phyloP scores from a whole-genome alignment of 2,329 filamentous ascomycete species.

The Mycosphaerelloides madeirae region DNA sequence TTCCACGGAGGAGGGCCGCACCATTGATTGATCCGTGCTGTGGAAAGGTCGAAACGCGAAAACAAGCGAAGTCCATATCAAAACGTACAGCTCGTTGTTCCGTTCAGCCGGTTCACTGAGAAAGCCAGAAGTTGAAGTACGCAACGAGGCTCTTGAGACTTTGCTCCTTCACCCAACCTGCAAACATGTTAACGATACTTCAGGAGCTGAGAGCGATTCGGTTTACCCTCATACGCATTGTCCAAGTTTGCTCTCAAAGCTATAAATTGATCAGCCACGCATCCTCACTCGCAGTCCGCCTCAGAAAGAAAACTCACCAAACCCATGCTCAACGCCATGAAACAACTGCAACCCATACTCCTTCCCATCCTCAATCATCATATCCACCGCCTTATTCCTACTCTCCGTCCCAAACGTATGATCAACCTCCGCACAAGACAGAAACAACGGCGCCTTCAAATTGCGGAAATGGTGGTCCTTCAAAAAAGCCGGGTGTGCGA shows the following conservation, averaged over 20 bases:
- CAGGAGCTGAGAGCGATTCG: background rate
- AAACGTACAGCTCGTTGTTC: too few species aligned
- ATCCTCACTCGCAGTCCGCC: too few species aligned
- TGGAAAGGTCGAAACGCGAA: too few species aligned
- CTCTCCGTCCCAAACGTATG: conserved; percentile 40
- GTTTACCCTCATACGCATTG: conserved; percentile 41
- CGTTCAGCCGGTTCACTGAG: conserved; percentile 6
- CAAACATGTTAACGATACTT: conserved; percentile 9
- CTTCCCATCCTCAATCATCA: conserved; percentile 39
- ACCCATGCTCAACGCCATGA: conserved; percentile 33
- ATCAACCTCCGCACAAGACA: conserved; percentile 46
- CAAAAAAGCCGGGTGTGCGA: conserved; percentile 49
- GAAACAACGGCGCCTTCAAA: conserved; percentile 37
- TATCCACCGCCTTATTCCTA: conserved; percentile 41
- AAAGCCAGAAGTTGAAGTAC: conserved; percentile 13
- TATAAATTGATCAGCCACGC: conserved; percentile 2
- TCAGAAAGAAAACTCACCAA: conserved; percentile 12
- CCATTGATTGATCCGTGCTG: too few species aligned
- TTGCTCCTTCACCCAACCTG: conserved; percentile 12
- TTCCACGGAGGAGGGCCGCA: too few species aligned
- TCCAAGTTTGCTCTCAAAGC: conserved; percentile 36
- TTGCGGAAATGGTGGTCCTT: conserved; percentile 35
- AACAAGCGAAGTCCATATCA: too few species aligned
- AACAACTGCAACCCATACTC: conserved; percentile 33
- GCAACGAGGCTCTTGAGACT: conserved; percentile 7